phyloP scores from a whole-genome alignment of 2,329 filamentous ascomycete genomes.

The Trichoderma sp. region DNA sequence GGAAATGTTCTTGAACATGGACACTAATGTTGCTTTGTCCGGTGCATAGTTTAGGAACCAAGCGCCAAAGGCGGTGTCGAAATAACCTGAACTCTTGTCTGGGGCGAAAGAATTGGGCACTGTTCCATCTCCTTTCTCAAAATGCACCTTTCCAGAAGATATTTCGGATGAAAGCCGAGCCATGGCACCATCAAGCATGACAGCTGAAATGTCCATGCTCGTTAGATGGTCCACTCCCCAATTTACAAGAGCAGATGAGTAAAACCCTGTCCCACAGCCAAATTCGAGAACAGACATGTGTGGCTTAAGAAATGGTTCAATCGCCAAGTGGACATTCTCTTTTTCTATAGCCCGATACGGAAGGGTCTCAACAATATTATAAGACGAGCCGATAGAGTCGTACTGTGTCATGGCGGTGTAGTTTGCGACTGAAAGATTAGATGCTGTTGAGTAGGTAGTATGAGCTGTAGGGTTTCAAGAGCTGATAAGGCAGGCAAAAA shows the following conservation, averaged over 20 bases:
- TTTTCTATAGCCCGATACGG: background rate
- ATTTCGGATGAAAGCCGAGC: background rate
- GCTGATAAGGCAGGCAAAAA: background rate
- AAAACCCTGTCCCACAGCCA: slow-evolving; percentile 10
- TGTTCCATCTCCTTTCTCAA: background rate
- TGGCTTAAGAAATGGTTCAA: background rate
- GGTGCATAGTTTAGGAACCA: slow-evolving; percentile 27
- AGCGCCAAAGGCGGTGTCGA: slow-evolving; percentile 13
- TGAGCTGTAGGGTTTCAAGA: background rate
- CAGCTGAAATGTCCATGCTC: slow-evolving; percentile 4
- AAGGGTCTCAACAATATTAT: background rate
- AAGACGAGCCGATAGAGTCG: background rate
- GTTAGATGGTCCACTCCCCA: background rate
- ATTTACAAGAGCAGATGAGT: background rate
- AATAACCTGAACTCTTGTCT: background rate
- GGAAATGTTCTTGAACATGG: slow-evolving; percentile 25
- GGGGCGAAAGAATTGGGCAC: background rate
- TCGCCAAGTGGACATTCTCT: background rate
- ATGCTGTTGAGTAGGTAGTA: background rate
- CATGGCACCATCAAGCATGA: background rate
- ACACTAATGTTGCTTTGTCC: background rate
- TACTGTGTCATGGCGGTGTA: background rate
- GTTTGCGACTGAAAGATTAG: background rate
- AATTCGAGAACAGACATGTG: background rate
- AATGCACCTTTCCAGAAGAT: background rate